Conservation (phyloP, 768 basidiomycete species). For the Termitomyces sp. region DNA sequence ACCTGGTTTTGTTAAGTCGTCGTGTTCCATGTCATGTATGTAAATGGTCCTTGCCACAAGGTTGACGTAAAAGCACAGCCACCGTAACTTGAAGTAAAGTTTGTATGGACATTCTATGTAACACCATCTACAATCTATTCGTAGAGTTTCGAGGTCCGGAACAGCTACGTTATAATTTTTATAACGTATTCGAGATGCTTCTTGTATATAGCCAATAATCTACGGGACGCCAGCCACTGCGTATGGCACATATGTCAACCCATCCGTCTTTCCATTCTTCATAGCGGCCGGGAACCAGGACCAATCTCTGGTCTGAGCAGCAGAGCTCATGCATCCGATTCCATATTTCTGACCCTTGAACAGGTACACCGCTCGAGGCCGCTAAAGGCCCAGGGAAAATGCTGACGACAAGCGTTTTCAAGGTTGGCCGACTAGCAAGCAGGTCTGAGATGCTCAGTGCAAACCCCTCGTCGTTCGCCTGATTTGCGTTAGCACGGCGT, state of each 20-base stretch:
- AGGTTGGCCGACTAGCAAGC: slow-evolving; percentile 19
- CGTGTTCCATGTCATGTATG: not conserved
- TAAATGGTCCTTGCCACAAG: not conserved
- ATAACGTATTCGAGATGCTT: not conserved
- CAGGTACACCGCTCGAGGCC: slow-evolving; percentile 1
- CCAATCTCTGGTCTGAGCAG: slow-evolving; percentile 18
- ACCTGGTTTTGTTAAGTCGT: not conserved
- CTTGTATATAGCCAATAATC: slow-evolving; percentile 16
- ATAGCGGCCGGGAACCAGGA: slow-evolving; percentile 17
- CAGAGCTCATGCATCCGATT: slow-evolving; percentile 15
- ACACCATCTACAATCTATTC: not conserved
- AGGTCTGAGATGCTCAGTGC: slow-evolving; percentile 25
- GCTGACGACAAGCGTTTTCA: slow-evolving; percentile 31
- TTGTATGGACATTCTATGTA: not conserved
- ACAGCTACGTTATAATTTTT: not conserved
- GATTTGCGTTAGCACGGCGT: slow-evolving; percentile 34
- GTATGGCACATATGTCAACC: slow-evolving; percentile 12
- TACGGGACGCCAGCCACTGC: slow-evolving; percentile 13
- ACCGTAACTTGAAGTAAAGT: too few relatives aligned
- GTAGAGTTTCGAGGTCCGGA: not conserved
- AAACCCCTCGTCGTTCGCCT: slow-evolving; percentile 35
- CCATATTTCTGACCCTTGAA: slow-evolving; percentile 24
- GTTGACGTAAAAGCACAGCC: not conserved
- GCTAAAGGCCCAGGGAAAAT: slow-evolving; percentile 21
- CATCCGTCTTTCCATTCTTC: slow-evolving; percentile 22